These are phyloP conservation scores for Skeletonema grethae DNA, from an alignment of 108 stramenopile genomes.

Conservation along the genomic window DNA sequence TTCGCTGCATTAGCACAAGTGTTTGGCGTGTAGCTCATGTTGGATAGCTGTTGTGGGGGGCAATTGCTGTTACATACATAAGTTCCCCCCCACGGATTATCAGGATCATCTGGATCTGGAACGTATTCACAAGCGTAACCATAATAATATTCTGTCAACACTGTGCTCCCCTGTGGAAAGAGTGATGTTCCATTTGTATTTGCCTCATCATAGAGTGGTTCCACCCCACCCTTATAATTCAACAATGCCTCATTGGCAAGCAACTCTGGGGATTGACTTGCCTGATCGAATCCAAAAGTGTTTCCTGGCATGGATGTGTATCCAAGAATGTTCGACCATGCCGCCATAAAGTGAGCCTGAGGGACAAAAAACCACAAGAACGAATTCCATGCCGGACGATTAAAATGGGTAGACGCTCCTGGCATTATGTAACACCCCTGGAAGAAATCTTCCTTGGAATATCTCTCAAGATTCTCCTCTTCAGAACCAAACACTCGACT, in stretches of 20 bases:
- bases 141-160: slow-evolving; percentile 12
- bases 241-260: slow-evolving; percentile 37
- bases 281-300: slow-evolving; percentile 34
- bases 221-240: slow-evolving; percentile 24
- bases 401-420: slow-evolving; percentile 7
- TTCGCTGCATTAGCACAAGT: slow-evolving; percentile 15
- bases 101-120: background rate
- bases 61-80: slow-evolving; percentile 13
- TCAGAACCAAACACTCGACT: slow-evolving; percentile 16
- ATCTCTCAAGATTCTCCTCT: slow-evolving; percentile 33
- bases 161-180: slow-evolving; percentile 32
- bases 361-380: slow-evolving; percentile 52
- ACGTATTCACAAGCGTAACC: background rate
- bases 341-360: slow-evolving; percentile 49
- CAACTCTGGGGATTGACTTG: slow-evolving; percentile 44
- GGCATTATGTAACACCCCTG: slow-evolving; percentile 43
- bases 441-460: slow-evolving; percentile 43
- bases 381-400: background rate
- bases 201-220: slow-evolving; percentile 15
- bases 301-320: slow-evolving; percentile 59
- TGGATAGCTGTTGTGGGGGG: slow-evolving; percentile 15
- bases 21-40: slow-evolving; percentile 12
- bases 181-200: slow-evolving; percentile 36
- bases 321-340: slow-evolving; percentile 57
- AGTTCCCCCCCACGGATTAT: background rate